A percentile compares a stretch with the other conserved stretches of the same genome.
Evolutionary conservation across 192 early-diverging fungal species (phyloP).

Genomic region (Umbelopsis sp.): DNA sequence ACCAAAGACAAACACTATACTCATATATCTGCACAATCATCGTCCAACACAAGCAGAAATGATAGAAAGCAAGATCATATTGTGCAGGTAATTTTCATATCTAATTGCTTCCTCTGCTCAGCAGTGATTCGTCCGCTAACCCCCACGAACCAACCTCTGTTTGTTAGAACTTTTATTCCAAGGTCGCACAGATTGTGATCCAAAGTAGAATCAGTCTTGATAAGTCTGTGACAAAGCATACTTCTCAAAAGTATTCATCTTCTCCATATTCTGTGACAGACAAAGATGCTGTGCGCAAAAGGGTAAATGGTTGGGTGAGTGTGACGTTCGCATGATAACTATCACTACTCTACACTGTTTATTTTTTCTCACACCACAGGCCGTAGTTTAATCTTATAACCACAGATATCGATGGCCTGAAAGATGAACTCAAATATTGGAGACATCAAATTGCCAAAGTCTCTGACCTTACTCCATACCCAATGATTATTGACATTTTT

Average conservation of each 20-base stretch:
- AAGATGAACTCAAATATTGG: conserved; percentile 83
- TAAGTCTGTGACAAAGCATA: neutral
- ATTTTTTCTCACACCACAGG: neutral
- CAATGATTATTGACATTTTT: conserved; percentile 79
- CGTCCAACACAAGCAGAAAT: neutral
- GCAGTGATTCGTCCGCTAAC: neutral
- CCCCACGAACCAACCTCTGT: neutral
- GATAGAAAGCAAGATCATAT: conserved; percentile 53
- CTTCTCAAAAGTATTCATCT: neutral
- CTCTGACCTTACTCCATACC: conserved; percentile 47
- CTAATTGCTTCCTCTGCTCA: no score
- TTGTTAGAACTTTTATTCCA: conserved; percentile 71
- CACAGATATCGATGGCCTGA: conserved; percentile 71
- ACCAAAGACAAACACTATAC: neutral
- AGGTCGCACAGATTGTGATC: conserved; percentile 74
- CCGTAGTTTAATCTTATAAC: conserved; percentile 81
- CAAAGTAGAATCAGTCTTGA: conserved; percentile 54
- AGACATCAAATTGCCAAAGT: conserved; percentile 51
- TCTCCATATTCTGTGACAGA: neutral
- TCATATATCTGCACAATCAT: neutral
- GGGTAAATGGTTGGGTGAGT: conserved; percentile 69
- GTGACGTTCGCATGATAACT: neutral
- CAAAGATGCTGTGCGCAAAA: conserved; percentile 32
- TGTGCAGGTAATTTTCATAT: conserved; percentile 44
- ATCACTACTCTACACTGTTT: neutral